These are phyloP conservation scores for Fagus crenata DNA, from an alignment of 306 rosid genomes.

Conservation along the genomic window DNA sequence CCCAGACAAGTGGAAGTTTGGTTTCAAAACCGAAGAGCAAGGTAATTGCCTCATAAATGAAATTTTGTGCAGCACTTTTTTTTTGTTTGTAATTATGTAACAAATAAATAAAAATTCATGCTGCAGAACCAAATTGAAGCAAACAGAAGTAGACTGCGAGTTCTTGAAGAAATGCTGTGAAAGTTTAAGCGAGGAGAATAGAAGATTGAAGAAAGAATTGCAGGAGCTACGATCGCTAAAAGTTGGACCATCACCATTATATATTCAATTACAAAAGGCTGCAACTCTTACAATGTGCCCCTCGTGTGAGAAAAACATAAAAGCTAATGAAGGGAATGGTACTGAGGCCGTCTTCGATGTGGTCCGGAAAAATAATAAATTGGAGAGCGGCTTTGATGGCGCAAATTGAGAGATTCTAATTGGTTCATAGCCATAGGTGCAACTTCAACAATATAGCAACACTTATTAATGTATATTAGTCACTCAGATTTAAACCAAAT, in stretches of 20 bases:
- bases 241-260: slow-evolving; percentile 36
- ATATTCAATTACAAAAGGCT: slow-evolving; percentile 43
- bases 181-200: slow-evolving; percentile 64
- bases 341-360: not conserved
- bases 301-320: slow-evolving; percentile 38
- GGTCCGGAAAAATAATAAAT: slow-evolving; percentile 15
- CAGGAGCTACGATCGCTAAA: slow-evolving; percentile 53
- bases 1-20: slow-evolving; percentile 92
- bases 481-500: not conserved
- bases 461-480: not conserved
- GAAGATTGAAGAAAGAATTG: slow-evolving; percentile 69
- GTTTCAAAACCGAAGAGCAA: slow-evolving; percentile 95
- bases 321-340: slow-evolving; percentile 22
- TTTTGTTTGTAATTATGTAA: not conserved
- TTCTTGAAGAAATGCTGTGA: slow-evolving; percentile 68
- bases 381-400: slow-evolving; percentile 22
- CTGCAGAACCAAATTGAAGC: slow-evolving; percentile 82
- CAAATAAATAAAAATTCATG: not conserved
- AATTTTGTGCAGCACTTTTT: not conserved
- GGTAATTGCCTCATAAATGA: slow-evolving; percentile 40
- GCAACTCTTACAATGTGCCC: slow-evolving; percentile 30
- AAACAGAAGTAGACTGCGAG: slow-evolving; percentile 74
- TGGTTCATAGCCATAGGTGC: not conserved
- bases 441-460: not conserved
- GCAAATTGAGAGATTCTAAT: not conserved